These are phyloP conservation scores for Penicillium sp. DNA, from an alignment of 2,329 filamentous ascomycete species.

Conservation along the genomic window DNA sequence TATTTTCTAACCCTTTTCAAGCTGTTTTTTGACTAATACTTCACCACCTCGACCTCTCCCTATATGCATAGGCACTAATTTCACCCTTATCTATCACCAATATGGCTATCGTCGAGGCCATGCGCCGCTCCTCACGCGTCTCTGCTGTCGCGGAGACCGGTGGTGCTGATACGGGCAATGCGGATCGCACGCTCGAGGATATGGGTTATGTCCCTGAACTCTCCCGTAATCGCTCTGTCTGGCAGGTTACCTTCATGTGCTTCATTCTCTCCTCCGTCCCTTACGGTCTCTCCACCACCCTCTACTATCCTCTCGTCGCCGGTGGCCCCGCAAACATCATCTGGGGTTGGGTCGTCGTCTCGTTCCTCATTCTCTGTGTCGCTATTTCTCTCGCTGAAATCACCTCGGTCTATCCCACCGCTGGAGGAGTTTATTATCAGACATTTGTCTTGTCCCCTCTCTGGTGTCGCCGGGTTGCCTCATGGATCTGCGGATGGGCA, in stretches of 20 bases:
- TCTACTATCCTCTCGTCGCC: constrained; percentile 68
- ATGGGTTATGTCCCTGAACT: constrained; percentile 69
- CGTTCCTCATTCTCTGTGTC: constrained; percentile 63
- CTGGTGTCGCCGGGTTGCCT: constrained; percentile 66
- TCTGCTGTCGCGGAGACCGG: constrained; percentile 19
- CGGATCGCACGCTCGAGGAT: constrained; percentile 26
- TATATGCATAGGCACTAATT: constrained; percentile 38
- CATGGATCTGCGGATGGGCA: constrained; percentile 71
- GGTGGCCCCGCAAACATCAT: constrained; percentile 70
- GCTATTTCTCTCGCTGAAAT: constrained; percentile 70
- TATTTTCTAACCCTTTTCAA: neutral
- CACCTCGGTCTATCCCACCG: constrained; percentile 67
- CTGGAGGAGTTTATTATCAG: constrained; percentile 71
- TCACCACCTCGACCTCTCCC: neutral
- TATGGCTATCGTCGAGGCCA: constrained; percentile 15
- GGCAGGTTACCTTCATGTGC: constrained; percentile 28
- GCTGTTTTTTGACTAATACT: neutral
- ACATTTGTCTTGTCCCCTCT: constrained; percentile 67
- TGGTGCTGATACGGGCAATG: constrained; percentile 17
- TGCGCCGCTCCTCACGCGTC: constrained; percentile 19
- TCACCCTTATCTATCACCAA: neutral
- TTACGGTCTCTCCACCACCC: constrained; percentile 68
- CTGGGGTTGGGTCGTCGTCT: constrained; percentile 69
- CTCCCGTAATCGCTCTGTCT: constrained; percentile 59
- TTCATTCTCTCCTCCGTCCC: constrained; percentile 74